A percentile compares a stretch with the other conserved stretches of the same genome.
These are phyloP conservation scores for Pichia heedii DNA, from an alignment of 805 yeast genomes.

Conservation along the genomic window DNA sequence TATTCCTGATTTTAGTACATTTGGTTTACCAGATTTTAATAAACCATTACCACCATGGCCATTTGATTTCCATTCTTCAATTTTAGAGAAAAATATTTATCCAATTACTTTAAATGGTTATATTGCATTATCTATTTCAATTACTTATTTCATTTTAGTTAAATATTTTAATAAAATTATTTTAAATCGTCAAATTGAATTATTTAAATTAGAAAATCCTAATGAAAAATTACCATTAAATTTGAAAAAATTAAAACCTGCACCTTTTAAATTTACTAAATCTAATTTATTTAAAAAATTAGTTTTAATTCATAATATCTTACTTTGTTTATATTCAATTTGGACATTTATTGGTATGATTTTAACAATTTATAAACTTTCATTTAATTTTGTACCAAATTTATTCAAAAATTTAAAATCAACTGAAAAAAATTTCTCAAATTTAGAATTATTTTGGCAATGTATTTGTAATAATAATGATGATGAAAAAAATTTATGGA, in stretches of 20 bases:
- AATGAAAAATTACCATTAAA: slow-evolving; percentile 19
- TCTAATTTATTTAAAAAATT: slow-evolving; percentile 39
- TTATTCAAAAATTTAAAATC: slow-evolving; percentile 15
- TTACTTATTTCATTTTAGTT: slow-evolving; percentile 48
- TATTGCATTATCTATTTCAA: slow-evolving; percentile 50
- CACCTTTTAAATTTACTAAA: slow-evolving; percentile 43
- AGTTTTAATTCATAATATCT: slow-evolving; percentile 52
- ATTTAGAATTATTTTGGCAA: slow-evolving; percentile 45
- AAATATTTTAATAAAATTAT: slow-evolving; percentile 44
- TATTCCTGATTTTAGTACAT: slow-evolving; percentile 21
- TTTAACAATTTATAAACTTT: slow-evolving; percentile 30
- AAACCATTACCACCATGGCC: slow-evolving; percentile 24
- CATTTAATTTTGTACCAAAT: slow-evolving; percentile 24
- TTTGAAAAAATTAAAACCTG: slow-evolving; percentile 37
- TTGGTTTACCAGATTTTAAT: slow-evolving; percentile 19
- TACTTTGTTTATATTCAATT: slow-evolving; percentile 54
- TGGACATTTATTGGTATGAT: slow-evolving; percentile 69
- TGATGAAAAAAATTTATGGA: slow-evolving; percentile 50
- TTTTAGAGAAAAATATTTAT: slow-evolving; percentile 28
- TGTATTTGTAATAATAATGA: slow-evolving; percentile 41
- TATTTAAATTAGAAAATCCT: slow-evolving; percentile 23
- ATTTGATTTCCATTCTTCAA: slow-evolving; percentile 10
- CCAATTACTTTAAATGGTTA: slow-evolving; percentile 36
- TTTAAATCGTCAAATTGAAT: slow-evolving; percentile 35
- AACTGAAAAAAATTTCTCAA: slow-evolving; percentile 5